Evolutionary conservation across 2,329 filamentous ascomycete genomes (phyloP).

Genomic region (Cordyceps cateniannulata): DNA sequence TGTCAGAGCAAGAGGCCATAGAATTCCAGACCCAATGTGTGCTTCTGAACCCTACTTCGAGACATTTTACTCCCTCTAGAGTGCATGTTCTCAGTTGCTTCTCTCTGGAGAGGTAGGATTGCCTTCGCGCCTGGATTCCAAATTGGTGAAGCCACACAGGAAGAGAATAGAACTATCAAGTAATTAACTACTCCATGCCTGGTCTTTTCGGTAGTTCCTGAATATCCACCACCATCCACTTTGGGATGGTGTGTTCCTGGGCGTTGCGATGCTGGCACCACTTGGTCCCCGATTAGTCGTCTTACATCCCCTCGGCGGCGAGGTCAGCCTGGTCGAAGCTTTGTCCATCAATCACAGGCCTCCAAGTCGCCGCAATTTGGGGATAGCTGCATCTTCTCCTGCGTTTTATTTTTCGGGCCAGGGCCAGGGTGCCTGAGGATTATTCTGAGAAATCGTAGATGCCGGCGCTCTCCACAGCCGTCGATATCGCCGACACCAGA

Average conservation of each 20-base stretch:
- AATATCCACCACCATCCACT: background rate
- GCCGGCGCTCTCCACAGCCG: too few species aligned
- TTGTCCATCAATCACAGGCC: conserved; percentile 10
- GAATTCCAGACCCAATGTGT: too few species aligned
- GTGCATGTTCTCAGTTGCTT: too few species aligned
- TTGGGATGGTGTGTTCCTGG: background rate
- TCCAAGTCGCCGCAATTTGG: background rate
- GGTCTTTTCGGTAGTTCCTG: background rate
- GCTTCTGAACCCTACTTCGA: too few species aligned
- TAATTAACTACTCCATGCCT: background rate
- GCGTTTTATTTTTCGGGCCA: background rate
- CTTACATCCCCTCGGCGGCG: background rate
- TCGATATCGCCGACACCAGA: background rate
- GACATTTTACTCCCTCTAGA: too few species aligned
- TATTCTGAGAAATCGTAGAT: background rate
- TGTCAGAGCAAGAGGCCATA: too few species aligned
- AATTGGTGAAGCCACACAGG: background rate
- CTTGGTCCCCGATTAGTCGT: background rate
- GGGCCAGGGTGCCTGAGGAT: background rate
- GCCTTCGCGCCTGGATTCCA: too few species aligned
- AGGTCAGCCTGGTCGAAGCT: background rate
- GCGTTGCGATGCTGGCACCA: background rate
- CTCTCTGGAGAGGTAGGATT: too few species aligned
- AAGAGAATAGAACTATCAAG: background rate
- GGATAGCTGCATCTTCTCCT: background rate